Conservation (phyloP, 345 rosid species). For the Heritiera fomes region DNA sequence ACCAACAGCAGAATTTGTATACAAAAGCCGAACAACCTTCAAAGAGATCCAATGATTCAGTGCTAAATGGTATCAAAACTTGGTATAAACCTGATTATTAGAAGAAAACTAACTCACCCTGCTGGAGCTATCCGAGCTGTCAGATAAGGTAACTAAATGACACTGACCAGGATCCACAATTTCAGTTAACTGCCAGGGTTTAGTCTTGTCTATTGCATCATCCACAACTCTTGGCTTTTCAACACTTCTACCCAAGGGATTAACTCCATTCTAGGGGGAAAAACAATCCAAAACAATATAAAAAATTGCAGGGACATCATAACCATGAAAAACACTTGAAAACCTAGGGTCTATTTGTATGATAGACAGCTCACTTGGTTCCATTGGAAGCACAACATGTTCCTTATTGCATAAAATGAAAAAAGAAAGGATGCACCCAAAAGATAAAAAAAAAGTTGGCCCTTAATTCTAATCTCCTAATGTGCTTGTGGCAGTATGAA, state of each 20-base stretch:
- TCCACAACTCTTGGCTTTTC: conserved; percentile 77
- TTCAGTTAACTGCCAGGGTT: conserved; percentile 77
- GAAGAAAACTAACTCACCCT: conserved; percentile 49
- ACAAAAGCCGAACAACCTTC: conserved; percentile 82
- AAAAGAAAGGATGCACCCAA: not conserved
- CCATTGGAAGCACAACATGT: not conserved
- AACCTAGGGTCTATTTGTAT: not conserved
- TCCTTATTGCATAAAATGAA: not conserved
- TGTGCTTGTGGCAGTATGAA: not conserved
- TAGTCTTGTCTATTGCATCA: conserved; percentile 66
- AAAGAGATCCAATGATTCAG: conserved; percentile 19
- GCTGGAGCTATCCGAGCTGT: conserved; percentile 71
- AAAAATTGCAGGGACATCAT: not conserved
- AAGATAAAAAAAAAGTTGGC: not conserved
- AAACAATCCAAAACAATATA: not conserved
- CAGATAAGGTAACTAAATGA: conserved; percentile 68
- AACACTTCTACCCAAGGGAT: conserved; percentile 63
- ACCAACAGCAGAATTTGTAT: conserved; percentile 81
- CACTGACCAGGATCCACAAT: conserved; percentile 67
- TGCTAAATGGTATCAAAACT: not conserved
- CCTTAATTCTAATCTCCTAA: not conserved
- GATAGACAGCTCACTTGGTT: not conserved
- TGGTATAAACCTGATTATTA: not conserved
- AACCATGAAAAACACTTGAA: not conserved
- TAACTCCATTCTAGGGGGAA: conserved; percentile 74